Percentiles rank a stretch among this genome's conserved stretches.
phyloP scores from a whole-genome alignment of 371 early-diverging fungal genomes.

The Synchytrium microbalum region DNA sequence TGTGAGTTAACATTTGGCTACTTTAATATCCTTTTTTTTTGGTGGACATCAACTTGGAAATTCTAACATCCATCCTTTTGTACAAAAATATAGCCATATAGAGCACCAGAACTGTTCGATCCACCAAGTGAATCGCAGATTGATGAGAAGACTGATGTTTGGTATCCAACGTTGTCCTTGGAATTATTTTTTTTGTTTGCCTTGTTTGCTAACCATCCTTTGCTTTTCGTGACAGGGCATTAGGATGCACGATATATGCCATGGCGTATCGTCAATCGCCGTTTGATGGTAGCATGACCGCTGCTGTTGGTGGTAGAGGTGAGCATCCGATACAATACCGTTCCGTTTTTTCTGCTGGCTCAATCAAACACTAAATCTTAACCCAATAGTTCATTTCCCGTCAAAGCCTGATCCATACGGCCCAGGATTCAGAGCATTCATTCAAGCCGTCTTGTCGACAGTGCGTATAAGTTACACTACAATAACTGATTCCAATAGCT shows the following conservation, averaged over 20 bases:
- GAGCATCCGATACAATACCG: too few species aligned
- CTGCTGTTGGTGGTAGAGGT: constrained; percentile 21
- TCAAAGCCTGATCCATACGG: constrained; percentile 20
- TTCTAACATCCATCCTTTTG: neutral
- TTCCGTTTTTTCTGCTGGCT: too few species aligned
- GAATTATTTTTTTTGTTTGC: neutral
- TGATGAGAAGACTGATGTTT: constrained; percentile 30
- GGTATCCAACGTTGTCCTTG: constrained; percentile 14
- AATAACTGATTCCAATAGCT: too few species aligned
- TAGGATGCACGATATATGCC: constrained; percentile 39
- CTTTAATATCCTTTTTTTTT: too few species aligned
- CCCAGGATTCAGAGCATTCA: constrained; percentile 23
- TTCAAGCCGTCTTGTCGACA: constrained; percentile 20
- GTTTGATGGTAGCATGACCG: constrained; percentile 34
- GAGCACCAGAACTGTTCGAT: constrained; percentile 45
- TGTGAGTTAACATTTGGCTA: neutral
- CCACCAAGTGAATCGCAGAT: constrained; percentile 24
- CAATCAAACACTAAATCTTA: too few species aligned
- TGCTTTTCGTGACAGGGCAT: constrained; percentile 18
- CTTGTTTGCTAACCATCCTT: neutral
- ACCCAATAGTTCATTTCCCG: constrained; percentile 17
- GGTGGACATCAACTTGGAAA: neutral
- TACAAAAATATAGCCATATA: constrained; percentile 18
- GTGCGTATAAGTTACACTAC: too few species aligned
- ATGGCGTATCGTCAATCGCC: constrained; percentile 36